A percentile compares a stretch with the other conserved stretches of the same genome.
Evolutionary conservation across 106 monocot species (phyloP).

Genomic region (Dendrobium catenatum): DNA sequence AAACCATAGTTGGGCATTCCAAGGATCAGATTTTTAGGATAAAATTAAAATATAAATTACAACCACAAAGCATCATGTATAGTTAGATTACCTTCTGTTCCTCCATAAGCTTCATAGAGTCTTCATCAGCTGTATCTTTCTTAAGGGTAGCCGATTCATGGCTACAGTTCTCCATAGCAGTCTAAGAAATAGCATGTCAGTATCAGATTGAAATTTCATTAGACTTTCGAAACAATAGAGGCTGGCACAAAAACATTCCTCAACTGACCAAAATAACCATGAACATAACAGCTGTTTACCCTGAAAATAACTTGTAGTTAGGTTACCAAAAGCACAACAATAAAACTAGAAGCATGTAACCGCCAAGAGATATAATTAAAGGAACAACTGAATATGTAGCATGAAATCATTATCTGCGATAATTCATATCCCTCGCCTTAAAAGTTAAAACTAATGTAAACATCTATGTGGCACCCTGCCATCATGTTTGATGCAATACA

Average conservation of each 20-base stretch:
- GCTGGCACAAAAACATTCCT: not conserved
- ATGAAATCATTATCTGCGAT: no score
- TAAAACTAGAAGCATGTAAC: no score
- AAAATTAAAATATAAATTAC: not conserved
- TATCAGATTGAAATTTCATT: not conserved
- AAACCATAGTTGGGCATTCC: not conserved
- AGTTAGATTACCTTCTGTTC: slow-evolving; percentile 63
- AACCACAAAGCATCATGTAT: not conserved
- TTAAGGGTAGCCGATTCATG: slow-evolving; percentile 55
- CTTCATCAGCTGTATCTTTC: slow-evolving; percentile 67
- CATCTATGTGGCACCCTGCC: no score
- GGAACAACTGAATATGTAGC: no score
- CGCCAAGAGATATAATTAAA: no score
- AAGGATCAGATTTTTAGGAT: not conserved
- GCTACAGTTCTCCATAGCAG: slow-evolving; percentile 26
- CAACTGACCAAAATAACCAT: not conserved
- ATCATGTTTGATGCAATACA: no score
- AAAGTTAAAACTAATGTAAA: no score
- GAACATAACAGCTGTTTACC: not conserved
- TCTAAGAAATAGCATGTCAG: not conserved
- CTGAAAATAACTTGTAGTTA: no score
- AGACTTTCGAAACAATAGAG: not conserved
- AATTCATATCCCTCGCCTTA: no score
- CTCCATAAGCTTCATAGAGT: slow-evolving; percentile 60
- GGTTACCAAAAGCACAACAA: no score